Conservation (phyloP, 2,329 filamentous ascomycete species). For the Fusarium sp. region DNA sequence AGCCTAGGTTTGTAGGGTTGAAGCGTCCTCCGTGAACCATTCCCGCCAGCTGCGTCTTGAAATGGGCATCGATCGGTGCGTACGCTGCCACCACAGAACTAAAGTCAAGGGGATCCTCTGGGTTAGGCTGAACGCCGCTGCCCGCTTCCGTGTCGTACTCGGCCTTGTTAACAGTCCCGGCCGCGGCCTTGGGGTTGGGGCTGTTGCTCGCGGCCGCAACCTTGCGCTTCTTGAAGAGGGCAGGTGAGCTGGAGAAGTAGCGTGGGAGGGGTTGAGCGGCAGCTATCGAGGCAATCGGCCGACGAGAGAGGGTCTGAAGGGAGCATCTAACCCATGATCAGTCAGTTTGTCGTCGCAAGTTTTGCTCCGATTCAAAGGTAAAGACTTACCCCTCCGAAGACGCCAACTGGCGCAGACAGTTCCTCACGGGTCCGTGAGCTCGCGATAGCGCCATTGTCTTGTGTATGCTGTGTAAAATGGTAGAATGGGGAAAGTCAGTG, state of each 20-base stretch:
- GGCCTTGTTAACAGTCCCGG: slow-evolving; percentile 31
- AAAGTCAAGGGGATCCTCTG: slow-evolving; percentile 59
- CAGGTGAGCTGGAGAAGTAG: slow-evolving; percentile 44
- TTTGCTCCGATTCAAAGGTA: background rate
- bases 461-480: background rate
- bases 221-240: slow-evolving; percentile 52
- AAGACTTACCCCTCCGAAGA: slow-evolving; percentile 39
- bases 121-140: slow-evolving; percentile 45
- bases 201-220: slow-evolving; percentile 46
- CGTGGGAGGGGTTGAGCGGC: slow-evolving; percentile 30
- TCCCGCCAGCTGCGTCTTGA: slow-evolving; percentile 53
- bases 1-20: slow-evolving; percentile 59
- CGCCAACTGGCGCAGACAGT: slow-evolving; percentile 38
- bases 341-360: slow-evolving; percentile 20
- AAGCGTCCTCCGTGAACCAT: slow-evolving; percentile 58
- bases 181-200: slow-evolving; percentile 35
- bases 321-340: slow-evolving; percentile 26
- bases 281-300: slow-evolving; percentile 12
- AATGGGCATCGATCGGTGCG: slow-evolving; percentile 53
- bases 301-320: slow-evolving; percentile 28
- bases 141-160: slow-evolving; percentile 29
- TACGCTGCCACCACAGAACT: slow-evolving; percentile 57
- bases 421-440: slow-evolving; percentile 38
- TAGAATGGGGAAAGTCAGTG: background rate
- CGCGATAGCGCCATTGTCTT: slow-evolving; percentile 36